phyloP scores from a whole-genome alignment of 345 rosid species.

The Corymbia maculata region DNA sequence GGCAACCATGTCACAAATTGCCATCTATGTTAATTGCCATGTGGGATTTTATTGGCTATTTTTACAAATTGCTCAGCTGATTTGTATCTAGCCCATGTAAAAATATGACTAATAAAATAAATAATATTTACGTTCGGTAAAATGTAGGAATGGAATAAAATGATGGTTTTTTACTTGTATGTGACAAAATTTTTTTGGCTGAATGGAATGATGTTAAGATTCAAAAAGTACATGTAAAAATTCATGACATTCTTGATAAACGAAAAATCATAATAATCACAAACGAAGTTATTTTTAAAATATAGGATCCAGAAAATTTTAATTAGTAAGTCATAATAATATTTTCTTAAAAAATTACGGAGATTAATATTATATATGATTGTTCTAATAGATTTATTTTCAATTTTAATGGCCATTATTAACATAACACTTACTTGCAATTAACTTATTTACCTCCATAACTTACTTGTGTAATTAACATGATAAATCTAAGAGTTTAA shows the following conservation, averaged over 20 bases:
- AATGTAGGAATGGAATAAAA: background rate
- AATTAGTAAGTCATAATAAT: background rate
- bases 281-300: too few relatives aligned
- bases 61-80: background rate
- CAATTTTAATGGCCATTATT: background rate
- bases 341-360: too few relatives aligned
- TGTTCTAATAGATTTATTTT: background rate
- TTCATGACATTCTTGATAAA: too few relatives aligned
- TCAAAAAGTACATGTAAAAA: background rate
- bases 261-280: background rate
- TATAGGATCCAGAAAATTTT: too few relatives aligned
- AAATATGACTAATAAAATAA: background rate
- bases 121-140: background rate
- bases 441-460: background rate
- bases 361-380: too few relatives aligned
- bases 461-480: background rate
- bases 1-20: background rate
- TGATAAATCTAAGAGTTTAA: too few relatives aligned
- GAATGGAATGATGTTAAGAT: background rate
- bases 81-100: background rate
- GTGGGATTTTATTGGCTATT: background rate
- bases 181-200: too few relatives aligned
- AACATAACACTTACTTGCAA: background rate
- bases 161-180: background rate
- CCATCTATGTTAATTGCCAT: background rate